Conservation (phyloP, 257 asterid species). For the Nicotiana attenuata region DNA sequence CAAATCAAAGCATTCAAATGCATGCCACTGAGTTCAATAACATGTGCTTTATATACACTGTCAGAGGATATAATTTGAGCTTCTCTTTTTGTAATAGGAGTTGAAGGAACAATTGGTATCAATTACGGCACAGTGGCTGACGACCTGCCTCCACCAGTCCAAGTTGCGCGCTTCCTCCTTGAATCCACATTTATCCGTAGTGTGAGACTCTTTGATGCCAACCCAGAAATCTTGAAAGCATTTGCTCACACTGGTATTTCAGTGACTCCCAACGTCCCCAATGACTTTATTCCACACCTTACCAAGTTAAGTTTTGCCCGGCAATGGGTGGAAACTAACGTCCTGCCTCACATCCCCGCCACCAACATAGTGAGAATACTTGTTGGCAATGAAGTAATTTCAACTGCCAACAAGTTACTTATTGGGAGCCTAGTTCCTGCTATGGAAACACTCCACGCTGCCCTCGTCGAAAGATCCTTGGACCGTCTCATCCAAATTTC, state of each 20-base stretch:
- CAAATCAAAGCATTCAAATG: background rate
- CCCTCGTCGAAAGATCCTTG: conserved; percentile 34
- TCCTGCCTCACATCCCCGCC: conserved; percentile 36
- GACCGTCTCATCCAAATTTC: conserved; percentile 42
- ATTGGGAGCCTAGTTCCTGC: conserved; percentile 55
- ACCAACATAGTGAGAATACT: conserved; percentile 56
- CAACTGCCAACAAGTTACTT: conserved; percentile 42
- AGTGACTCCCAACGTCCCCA: conserved; percentile 44
- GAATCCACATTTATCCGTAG: conserved; percentile 49
- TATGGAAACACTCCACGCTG: conserved; percentile 53
- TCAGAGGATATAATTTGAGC: background rate
- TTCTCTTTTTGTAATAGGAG: conserved; percentile 29
- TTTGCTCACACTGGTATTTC: conserved; percentile 54
- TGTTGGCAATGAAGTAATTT: conserved; percentile 57
- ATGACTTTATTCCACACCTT: conserved; percentile 43
- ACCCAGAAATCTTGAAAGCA: conserved; percentile 48
- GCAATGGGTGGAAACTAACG: conserved; percentile 43
- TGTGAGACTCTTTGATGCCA: conserved; percentile 51
- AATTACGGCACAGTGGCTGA: conserved; percentile 41
- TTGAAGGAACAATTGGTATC: conserved; percentile 36
- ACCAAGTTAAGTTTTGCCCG: conserved; percentile 33
- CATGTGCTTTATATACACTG: background rate
- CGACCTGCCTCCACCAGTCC: conserved; percentile 45
- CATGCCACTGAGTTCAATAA: background rate
- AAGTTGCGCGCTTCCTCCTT: conserved; percentile 48